A percentile compares a stretch with the other conserved stretches of the same genome.
phyloP scores from a whole-genome alignment of 495 filamentous ascomycete species.

The Pyrenula massariospora region DNA sequence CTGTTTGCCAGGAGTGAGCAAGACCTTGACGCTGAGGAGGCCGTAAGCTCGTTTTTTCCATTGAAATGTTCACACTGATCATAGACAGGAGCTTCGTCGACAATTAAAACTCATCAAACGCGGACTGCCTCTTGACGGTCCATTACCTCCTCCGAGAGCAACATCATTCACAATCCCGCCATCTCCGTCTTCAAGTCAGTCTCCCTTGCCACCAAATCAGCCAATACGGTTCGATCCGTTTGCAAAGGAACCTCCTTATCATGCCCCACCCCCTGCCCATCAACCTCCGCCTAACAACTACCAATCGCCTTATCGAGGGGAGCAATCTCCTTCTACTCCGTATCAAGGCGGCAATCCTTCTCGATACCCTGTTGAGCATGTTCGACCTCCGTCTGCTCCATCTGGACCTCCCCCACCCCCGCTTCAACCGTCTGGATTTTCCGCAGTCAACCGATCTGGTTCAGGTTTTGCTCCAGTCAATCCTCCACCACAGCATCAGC shows the following conservation, averaged over 20 bases:
- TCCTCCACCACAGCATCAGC: background rate
- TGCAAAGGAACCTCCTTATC: background rate
- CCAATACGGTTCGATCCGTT: background rate
- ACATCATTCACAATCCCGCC: background rate
- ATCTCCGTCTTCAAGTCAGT: background rate
- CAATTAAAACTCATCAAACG: background rate
- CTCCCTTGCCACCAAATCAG: background rate
- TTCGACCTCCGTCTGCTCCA: background rate
- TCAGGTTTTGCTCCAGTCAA: background rate
- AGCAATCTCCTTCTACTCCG: background rate
- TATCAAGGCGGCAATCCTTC: background rate
- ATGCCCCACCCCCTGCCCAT: background rate
- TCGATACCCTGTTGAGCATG: background rate
- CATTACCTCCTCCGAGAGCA: background rate
- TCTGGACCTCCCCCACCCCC: background rate
- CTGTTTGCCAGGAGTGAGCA: background rate
- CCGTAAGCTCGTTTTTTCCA: background rate
- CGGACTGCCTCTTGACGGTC: background rate
- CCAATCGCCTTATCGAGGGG: background rate
- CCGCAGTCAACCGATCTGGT: background rate
- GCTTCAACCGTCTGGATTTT: background rate
- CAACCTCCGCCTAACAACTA: background rate
- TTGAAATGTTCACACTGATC: background rate
- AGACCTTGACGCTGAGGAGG: background rate
- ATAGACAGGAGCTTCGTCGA: background rate